A percentile compares a stretch with the other conserved stretches of the same genome.
Conservation (phyloP, 2,329 filamentous ascomycete species). For the Calonectria naviculata region DNA sequence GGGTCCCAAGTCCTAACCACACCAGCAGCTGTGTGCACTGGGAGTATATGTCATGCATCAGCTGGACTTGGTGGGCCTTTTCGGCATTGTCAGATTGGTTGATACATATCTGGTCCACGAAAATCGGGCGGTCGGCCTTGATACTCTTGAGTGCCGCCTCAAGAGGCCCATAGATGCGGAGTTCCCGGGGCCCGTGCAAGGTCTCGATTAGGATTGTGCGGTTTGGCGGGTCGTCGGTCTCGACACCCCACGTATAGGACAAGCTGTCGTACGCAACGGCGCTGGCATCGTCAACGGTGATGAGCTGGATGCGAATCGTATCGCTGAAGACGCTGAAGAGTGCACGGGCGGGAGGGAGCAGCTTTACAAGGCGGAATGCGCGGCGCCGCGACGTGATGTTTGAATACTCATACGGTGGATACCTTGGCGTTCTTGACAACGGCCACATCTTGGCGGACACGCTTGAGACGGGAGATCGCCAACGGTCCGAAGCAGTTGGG, state of each 20-base stretch:
- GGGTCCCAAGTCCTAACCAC: slow-evolving; percentile 42
- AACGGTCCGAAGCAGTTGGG: not conserved
- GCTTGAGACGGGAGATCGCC: not conserved
- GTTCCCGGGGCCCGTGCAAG: slow-evolving; percentile 2
- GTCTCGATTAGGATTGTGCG: slow-evolving; percentile 42
- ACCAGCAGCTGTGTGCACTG: slow-evolving; percentile 35
- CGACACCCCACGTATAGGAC: slow-evolving; percentile 45
- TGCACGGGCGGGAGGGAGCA: slow-evolving; percentile 13
- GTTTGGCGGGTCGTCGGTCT: slow-evolving; percentile 22
- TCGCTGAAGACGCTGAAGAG: slow-evolving; percentile 27
- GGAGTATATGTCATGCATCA: slow-evolving; percentile 45
- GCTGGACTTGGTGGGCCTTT: slow-evolving; percentile 40
- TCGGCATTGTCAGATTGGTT: slow-evolving; percentile 39
- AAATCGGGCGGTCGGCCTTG: slow-evolving; percentile 32
- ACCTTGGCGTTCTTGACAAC: slow-evolving; percentile 1
- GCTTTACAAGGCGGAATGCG: slow-evolving; percentile 19
- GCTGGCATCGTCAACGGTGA: slow-evolving; percentile 34
- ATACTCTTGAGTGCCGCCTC: slow-evolving; percentile 40
- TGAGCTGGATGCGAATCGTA: slow-evolving; percentile 41
- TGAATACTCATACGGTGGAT: slow-evolving; percentile 2
- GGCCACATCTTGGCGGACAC: not conserved
- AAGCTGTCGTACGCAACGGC: slow-evolving; percentile 40
- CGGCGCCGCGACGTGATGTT: not conserved
- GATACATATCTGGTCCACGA: slow-evolving; percentile 48
- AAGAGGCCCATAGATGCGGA: slow-evolving; percentile 43